Evolutionary conservation across 2,329 filamentous ascomycete species (phyloP), one percentile per base, ranked within the genome.

Genomic region (Proliferodiscus dingleyae): DNA sequence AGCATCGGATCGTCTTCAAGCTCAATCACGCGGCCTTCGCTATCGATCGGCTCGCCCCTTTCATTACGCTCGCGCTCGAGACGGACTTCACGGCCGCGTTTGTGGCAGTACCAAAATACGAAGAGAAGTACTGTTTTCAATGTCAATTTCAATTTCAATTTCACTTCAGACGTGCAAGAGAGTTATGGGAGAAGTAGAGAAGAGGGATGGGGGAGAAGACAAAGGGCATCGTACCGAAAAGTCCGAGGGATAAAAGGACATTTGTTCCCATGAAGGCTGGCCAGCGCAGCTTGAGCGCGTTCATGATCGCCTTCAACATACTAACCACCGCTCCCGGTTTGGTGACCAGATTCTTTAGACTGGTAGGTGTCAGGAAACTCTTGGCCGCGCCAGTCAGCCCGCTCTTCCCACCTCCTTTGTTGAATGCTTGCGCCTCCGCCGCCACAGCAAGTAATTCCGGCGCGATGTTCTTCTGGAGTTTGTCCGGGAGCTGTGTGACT

Each of bases 71-170:
- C 61, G 13, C 49, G 54, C 29, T 57, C 57, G 8, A 97, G 77
- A 41, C 93, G 80, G 5, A 82, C 83, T 69, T 98, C 91, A 36
- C 81, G 81, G 30, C 93, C 93, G 43, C 93, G 86, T 71, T 97
- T 97, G 68, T 97, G 85, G 69, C 90, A 97, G 69, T 97, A 98
- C 90, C 91, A 98, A 59, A 97, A 83, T 36, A 95, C 88, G 63
- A 95, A 93, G 46, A 98, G 77, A 13, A 97, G 75, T 44, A 97
- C 87, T 51, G 34, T 21, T 16, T 11, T 42, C 11, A 41, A 29
- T 1, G 5, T 16, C 8, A 10, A 2, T 15, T n/a, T 11, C 5
- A 5, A 10, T 37, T 13, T 15, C 11, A 15, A 37, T 4, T 15
- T 5, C 13, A 23, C 10, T 11, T n/a, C n/a, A n/a, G n/a, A n/a